A percentile compares a stretch with the other conserved stretches of the same genome.
These are phyloP conservation scores for Inonotus obliquus DNA, from an alignment of 1,284 basidiomycete species.

Conservation along the genomic window DNA sequence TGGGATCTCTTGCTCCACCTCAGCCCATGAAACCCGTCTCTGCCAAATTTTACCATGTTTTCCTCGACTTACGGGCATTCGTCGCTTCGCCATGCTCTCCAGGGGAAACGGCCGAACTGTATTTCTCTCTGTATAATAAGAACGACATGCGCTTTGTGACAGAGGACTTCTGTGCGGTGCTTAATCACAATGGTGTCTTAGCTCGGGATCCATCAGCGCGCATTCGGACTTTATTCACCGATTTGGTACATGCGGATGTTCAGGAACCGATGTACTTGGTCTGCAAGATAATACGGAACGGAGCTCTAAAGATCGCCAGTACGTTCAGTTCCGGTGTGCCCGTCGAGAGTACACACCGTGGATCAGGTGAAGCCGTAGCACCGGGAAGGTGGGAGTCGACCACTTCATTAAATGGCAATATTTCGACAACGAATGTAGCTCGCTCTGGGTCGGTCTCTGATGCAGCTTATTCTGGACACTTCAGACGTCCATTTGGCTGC, in stretches of 20 bases:
- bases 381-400: constrained; percentile 21
- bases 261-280: constrained; percentile 83
- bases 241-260: constrained; percentile 83
- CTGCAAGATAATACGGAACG: constrained; percentile 88
- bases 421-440: constrained; percentile 26
- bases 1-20: constrained; percentile 39
- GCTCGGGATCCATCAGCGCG: constrained; percentile 65
- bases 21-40: constrained; percentile 37
- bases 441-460: constrained; percentile 15
- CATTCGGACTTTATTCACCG: constrained; percentile 85
- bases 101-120: constrained; percentile 90
- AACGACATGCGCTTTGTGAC: constrained; percentile 84
- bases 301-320: constrained; percentile 73
- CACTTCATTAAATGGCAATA: constrained; percentile 23
- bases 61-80: constrained; percentile 87
- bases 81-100: constrained; percentile 86
- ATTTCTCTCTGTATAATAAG: constrained; percentile 91
- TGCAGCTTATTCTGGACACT: constrained; percentile 29
- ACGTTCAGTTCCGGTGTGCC: constrained; percentile 48
- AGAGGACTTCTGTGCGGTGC: constrained; percentile 87
- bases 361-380: constrained; percentile 37
- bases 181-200: constrained; percentile 89
- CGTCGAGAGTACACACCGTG: constrained; percentile 40
- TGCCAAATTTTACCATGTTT: constrained; percentile 82
- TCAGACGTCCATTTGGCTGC: constrained; percentile 90